phyloP scores from a whole-genome alignment of 2,329 filamentous ascomycete genomes.

The Beauveria brongniartii region DNA sequence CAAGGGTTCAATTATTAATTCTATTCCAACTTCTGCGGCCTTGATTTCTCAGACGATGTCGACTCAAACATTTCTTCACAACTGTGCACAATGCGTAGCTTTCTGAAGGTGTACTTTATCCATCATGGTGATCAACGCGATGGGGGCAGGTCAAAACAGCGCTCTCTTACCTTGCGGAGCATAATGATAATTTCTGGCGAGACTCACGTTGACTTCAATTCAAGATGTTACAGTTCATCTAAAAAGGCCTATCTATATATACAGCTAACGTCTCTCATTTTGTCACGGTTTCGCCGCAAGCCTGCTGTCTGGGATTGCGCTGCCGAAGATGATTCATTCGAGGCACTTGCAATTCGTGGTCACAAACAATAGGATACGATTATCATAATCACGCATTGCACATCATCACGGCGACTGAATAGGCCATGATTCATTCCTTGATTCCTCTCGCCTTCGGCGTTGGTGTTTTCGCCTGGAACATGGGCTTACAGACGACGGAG shows the following conservation, averaged over 20 bases:
- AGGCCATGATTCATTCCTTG: not conserved
- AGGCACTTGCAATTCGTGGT: not conserved
- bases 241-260: not conserved
- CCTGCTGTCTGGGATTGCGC: not conserved
- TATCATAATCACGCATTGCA: not conserved
- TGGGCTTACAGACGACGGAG: not conserved
- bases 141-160: not conserved
- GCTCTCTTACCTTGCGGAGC: not conserved
- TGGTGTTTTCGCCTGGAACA: not conserved
- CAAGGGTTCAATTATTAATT: not conserved
- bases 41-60: constrained; percentile 5
- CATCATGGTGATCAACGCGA: not conserved
- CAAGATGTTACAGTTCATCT: not conserved
- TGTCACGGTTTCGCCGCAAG: not conserved
- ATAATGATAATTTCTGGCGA: not conserved
- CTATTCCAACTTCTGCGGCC: not conserved
- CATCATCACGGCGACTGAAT: not conserved
- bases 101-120: not conserved
- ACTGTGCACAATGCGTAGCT: not conserved
- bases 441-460: not conserved
- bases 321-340: constrained; percentile 1
- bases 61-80: constrained; percentile 1
- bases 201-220: not conserved
- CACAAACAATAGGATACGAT: not conserved
- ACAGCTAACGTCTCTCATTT: not conserved